Evolutionary conservation across 352 stramenopile genomes (phyloP), one percentile per base, ranked within the genome.

Genomic region (Globisporangium ultimum): DNA sequence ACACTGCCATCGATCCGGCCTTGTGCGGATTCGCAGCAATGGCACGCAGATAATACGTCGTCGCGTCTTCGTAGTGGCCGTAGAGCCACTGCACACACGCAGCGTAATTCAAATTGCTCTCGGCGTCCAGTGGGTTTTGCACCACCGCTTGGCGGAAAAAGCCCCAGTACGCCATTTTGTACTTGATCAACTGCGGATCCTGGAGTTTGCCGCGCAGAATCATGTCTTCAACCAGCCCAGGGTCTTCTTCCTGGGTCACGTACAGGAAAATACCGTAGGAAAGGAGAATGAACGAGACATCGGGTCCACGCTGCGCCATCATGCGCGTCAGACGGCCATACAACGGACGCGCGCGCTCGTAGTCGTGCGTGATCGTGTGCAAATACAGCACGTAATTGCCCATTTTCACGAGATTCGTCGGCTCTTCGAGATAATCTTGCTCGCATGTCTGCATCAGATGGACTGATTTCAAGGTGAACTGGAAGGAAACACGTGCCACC

Each of bases 331-430:
- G 60, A 14, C 74, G 67, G 2, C 64, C 73, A 47, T 93, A 95
- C 17, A 95, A 48, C 1, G 79, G 81, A 13, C 84, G 57, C 11
- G 86, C 86, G 14, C 83, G 82, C 14, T 90, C 84, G 63, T 94
- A 93, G 48, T 93, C 86, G 47, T 93, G 80, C 28, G 63, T 48
- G 41, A 93, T 79, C 7, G 83, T 78, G 63, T 94, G 84, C 18
- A 95, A 55, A 24, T 80, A 95, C 17, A 95, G 56, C 60, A 86
- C 76, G 57, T 93, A 95, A 62, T 95, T 95, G 66, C 78, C 80
- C 65, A 93, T 84, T 52, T 84, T 85, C 2, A 77, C 72, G 13
- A 95, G 62, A 34, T 82, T 81, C 3, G 77, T 89, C 7, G 86
- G 86, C 18, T 93, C 83, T 59, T 86, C 71, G 6, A 93, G 55